Percentiles rank a stretch among this genome's conserved stretches.
Evolutionary conservation across 768 basidiomycete genomes (phyloP).

Genomic region (Lentinula guzmanii): DNA sequence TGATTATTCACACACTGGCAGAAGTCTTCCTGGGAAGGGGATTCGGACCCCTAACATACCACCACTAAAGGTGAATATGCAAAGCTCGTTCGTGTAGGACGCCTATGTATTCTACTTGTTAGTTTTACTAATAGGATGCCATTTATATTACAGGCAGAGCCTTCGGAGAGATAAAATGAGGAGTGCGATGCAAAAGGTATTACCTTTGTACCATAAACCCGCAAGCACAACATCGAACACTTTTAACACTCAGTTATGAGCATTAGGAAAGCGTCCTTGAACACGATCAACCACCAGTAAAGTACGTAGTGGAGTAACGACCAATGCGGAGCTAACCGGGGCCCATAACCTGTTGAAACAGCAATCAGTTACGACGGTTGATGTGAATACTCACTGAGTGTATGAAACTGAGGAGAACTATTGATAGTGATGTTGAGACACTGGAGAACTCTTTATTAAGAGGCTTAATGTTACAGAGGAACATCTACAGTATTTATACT

Average conservation of each 20-base stretch:
- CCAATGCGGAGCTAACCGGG: not conserved
- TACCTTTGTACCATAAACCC: not conserved
- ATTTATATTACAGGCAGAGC: not conserved
- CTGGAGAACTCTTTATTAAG: not conserved
- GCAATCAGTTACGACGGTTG: not conserved
- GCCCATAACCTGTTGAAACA: not conserved
- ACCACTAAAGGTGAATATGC: not conserved
- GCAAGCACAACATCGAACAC: not conserved
- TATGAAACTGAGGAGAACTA: no score
- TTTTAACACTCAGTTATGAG: not conserved
- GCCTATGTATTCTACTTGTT: not conserved
- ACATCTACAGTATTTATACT: not conserved
- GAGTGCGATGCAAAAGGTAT: not conserved
- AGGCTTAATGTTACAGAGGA: not conserved
- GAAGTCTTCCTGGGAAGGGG: not conserved
- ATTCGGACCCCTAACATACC: not conserved
- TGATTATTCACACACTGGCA: not conserved
- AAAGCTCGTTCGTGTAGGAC: not conserved
- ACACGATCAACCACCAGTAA: not conserved
- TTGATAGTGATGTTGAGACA: not conserved
- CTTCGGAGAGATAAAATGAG: not conserved
- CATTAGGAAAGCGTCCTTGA: not conserved
- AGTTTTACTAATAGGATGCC: not conserved
- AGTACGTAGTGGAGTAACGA: not conserved
- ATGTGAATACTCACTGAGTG: not conserved